Percentiles rank a stretch among this genome's conserved stretches.
phyloP scores from a whole-genome alignment of 2,329 filamentous ascomycete species.

The Cladophialophora carrionii region DNA sequence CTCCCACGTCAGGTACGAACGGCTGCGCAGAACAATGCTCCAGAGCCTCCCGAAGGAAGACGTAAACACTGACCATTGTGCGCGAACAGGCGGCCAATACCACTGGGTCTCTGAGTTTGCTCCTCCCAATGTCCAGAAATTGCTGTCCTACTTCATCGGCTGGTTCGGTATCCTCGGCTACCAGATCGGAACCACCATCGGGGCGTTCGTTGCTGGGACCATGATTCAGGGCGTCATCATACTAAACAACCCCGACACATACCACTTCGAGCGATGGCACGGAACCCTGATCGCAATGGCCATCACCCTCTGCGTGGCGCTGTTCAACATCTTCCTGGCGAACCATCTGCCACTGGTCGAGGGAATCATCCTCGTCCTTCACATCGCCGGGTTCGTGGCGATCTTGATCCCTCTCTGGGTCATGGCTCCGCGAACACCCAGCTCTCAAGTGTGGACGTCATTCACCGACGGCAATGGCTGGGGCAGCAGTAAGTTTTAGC shows the following conservation, averaged over 20 bases:
- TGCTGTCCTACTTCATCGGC: conserved; percentile 52
- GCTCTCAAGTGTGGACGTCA: conserved; percentile 51
- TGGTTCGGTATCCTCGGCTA: conserved; percentile 40
- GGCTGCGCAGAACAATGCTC: not conserved
- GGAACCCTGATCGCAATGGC: conserved; percentile 41
- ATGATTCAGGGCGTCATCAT: conserved; percentile 44
- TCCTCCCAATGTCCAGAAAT: conserved; percentile 47
- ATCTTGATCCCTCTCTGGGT: conserved; percentile 43
- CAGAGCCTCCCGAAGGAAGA: not conserved
- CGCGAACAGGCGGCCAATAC: conserved; percentile 53
- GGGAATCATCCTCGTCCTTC: conserved; percentile 42
- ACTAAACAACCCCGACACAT: conserved; percentile 37
- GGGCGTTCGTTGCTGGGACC: conserved; percentile 41
- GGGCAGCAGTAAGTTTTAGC: conserved; percentile 48
- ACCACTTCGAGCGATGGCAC: conserved; percentile 41
- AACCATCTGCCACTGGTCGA: conserved; percentile 43
- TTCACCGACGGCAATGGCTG: conserved; percentile 52
- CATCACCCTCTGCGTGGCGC: conserved; percentile 37
- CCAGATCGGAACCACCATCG: conserved; percentile 42
- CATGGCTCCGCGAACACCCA: conserved; percentile 42
- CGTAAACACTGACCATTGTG: conserved; percentile 30
- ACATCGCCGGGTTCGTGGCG: conserved; percentile 43
- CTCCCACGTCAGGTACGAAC: conserved; percentile 38
- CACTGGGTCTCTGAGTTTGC: conserved; percentile 63
- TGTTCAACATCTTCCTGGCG: conserved; percentile 41